Evolutionary conservation across 495 filamentous ascomycete species (phyloP).

Genomic region (Daldinia loculata): DNA sequence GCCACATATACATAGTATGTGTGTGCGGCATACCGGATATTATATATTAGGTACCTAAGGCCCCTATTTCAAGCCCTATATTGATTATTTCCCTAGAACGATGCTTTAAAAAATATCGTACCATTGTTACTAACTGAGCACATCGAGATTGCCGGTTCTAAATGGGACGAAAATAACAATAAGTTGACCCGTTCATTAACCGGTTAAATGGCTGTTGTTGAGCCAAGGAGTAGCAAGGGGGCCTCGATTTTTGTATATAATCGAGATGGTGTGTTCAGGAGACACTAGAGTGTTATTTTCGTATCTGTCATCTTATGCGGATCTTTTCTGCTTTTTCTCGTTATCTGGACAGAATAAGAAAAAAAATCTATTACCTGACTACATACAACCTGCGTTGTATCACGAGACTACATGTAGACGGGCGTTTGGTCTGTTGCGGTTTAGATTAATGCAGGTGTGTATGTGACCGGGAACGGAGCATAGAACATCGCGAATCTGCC

Average conservation of each 20-base stretch:
- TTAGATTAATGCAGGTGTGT: not conserved
- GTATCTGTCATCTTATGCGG: not conserved
- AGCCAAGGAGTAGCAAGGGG: slow-evolving; percentile 23
- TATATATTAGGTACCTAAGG: not conserved
- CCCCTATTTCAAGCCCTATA: not conserved
- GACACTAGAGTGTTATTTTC: not conserved
- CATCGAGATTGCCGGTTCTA: slow-evolving; percentile 19
- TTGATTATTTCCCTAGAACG: not conserved
- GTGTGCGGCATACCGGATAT: not conserved
- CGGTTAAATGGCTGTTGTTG: slow-evolving; percentile 31
- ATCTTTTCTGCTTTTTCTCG: not conserved
- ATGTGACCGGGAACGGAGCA: slow-evolving; percentile 1
- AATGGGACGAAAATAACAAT: slow-evolving; percentile 3
- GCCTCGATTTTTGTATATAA: slow-evolving; percentile 23
- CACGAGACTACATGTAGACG: not conserved
- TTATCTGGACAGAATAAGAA: not conserved
- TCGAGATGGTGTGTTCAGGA: slow-evolving; percentile 1
- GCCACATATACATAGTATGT: not conserved
- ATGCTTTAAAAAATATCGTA: not conserved
- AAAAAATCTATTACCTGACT: not conserved
- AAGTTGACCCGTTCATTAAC: slow-evolving; percentile 2
- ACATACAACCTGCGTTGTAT: not conserved
- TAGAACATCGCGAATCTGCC: slow-evolving; percentile 17
- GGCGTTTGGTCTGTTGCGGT: no score
- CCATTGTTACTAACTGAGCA: not conserved